Percentiles rank a stretch among this genome's conserved stretches.
Conservation (phyloP, 2,329 filamentous ascomycete species). For the Paecilomyces niveus region DNA sequence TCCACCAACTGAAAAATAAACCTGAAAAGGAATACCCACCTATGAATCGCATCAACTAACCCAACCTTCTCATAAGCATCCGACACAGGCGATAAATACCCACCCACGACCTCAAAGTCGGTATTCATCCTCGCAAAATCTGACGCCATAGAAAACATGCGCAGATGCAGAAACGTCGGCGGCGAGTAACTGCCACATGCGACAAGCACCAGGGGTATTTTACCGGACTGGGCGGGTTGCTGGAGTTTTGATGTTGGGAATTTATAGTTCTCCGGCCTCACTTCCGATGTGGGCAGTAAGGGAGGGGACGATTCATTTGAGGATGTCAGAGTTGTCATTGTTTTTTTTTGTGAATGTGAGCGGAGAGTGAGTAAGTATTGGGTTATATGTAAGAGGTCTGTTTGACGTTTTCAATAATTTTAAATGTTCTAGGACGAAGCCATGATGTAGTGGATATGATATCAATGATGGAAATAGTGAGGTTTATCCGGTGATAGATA, state of each 20-base stretch:
- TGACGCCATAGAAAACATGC: constrained; percentile 72
- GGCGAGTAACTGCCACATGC: constrained; percentile 53
- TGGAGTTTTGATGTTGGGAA: not conserved
- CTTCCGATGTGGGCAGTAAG: not conserved
- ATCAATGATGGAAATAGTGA: not conserved
- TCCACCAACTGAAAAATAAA: not conserved
- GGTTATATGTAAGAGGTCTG: not conserved
- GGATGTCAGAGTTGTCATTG: not conserved
- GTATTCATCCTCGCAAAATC: constrained; percentile 62
- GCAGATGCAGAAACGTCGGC: constrained; percentile 64
- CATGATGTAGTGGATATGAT: not conserved
- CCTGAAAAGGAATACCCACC: constrained; percentile 28
- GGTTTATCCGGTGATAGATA: not conserved
- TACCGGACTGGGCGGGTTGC: constrained; percentile 1
- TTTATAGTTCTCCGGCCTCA: not conserved
- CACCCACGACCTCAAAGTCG: constrained; percentile 69
- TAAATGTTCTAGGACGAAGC: not conserved
- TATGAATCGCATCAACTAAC: constrained; percentile 59
- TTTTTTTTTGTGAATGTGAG: not conserved
- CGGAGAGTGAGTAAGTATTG: not conserved
- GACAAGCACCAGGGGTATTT: constrained; percentile 21
- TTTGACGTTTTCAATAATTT: not conserved
- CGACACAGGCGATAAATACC: constrained; percentile 63
- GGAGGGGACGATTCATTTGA: not conserved
- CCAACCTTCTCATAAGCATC: constrained; percentile 66